These are phyloP conservation scores for Rhizopogon vinicolor DNA, from an alignment of 768 basidiomycete species.

Conservation along the genomic window DNA sequence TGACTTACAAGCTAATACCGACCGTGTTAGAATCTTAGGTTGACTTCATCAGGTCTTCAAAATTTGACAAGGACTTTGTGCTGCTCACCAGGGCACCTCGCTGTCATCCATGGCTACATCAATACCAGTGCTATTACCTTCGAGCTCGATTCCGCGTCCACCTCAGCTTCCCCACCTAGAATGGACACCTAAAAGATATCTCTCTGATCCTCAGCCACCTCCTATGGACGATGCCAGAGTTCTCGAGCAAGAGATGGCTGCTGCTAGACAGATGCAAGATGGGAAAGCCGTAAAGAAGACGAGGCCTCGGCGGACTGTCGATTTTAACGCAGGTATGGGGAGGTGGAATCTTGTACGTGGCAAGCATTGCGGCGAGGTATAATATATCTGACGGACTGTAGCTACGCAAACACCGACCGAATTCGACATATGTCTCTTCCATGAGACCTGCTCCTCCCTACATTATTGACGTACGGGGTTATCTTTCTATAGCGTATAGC, in stretches of 20 bases:
- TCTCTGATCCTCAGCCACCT: slow-evolving; percentile 69
- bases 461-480: slow-evolving; percentile 73
- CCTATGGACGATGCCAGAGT: slow-evolving; percentile 72
- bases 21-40: neutral
- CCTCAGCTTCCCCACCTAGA: slow-evolving; percentile 41
- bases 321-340: slow-evolving; percentile 86
- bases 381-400: slow-evolving; percentile 21
- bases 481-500: slow-evolving; percentile 12
- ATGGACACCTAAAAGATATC: slow-evolving; percentile 75
- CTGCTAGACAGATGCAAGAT: slow-evolving; percentile 65
- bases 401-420: slow-evolving; percentile 77
- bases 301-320: slow-evolving; percentile 88
- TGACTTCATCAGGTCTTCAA: neutral
- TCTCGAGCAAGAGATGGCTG: slow-evolving; percentile 76
- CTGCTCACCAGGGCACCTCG: neutral
- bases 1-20: neutral
- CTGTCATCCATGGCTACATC: slow-evolving; percentile 11
- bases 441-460: slow-evolving; percentile 85
- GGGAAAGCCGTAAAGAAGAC: slow-evolving; percentile 88
- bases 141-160: slow-evolving; percentile 31
- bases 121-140: slow-evolving; percentile 56
- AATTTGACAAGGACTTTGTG: neutral
- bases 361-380: neutral
- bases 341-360: slow-evolving; percentile 76
- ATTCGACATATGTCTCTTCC: slow-evolving; percentile 67